Evolutionary conservation across 2,329 filamentous ascomycete genomes (phyloP).

Genomic region (Triangularia verruculosa): DNA sequence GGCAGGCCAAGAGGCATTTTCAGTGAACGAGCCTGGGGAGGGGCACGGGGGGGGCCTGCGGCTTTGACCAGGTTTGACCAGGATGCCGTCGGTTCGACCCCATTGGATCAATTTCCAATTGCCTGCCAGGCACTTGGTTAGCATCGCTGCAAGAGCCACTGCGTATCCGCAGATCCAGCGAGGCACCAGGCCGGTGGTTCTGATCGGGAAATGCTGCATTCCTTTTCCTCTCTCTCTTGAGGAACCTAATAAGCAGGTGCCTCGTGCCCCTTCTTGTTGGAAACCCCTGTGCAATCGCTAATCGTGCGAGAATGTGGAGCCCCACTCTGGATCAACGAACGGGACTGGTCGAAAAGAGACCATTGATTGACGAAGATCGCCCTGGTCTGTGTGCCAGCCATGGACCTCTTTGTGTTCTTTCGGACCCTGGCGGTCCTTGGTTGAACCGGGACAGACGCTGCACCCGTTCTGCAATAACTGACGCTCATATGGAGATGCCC

Average conservation of each 20-base stretch:
- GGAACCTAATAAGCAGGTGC: background rate
- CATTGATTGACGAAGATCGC: background rate
- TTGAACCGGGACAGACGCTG: background rate
- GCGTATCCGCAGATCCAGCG: background rate
- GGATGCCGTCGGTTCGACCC: background rate
- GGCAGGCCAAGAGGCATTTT: constrained; percentile 14
- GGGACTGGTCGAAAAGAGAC: background rate
- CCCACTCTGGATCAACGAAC: background rate
- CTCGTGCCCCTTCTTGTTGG: background rate
- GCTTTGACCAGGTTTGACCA: constrained; percentile 1
- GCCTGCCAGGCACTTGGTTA: background rate
- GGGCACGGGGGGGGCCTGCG: constrained; percentile 1
- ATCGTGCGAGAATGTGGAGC: constrained; percentile 11
- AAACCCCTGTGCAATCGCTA: constrained; percentile 8
- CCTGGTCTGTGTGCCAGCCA: too few species aligned
- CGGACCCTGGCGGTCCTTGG: background rate
- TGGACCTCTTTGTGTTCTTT: too few species aligned
- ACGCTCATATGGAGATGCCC: background rate
- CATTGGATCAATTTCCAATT: background rate
- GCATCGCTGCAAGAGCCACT: too few species aligned
- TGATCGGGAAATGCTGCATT: background rate
- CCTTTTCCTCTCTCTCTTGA: background rate
- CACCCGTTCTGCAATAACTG: background rate
- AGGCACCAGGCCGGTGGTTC: background rate
- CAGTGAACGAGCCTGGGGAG: constrained; percentile 8